Evolutionary conservation across 164 flowering plant genomes (phyloP).

Genomic region (Aristolochia californica): DNA sequence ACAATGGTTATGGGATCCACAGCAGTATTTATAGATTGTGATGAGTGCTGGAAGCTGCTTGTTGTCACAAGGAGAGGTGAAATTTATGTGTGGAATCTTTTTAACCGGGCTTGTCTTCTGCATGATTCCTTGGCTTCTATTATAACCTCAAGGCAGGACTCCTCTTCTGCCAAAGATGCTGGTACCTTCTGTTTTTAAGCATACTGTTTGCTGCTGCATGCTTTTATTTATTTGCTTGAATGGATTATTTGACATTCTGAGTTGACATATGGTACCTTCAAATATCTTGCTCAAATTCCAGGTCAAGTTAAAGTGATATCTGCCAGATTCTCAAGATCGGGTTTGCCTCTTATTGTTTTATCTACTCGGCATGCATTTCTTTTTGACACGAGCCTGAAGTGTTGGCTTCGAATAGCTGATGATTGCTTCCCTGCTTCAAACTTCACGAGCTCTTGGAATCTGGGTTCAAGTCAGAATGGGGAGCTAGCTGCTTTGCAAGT

Average conservation of each 20-base stretch:
- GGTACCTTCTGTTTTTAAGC: constrained; percentile 23
- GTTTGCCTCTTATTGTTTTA: constrained; percentile 81
- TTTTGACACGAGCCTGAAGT: constrained; percentile 76
- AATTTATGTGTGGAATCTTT: constrained; percentile 82
- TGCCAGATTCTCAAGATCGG: constrained; percentile 85
- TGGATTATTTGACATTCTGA: too few species aligned
- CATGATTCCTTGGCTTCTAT: constrained; percentile 73
- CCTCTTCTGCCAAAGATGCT: constrained; percentile 45
- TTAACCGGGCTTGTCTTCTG: constrained; percentile 64
- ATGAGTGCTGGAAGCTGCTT: constrained; percentile 85
- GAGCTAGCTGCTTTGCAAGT: constrained; percentile 92
- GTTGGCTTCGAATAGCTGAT: constrained; percentile 97
- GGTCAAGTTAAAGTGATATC: constrained; percentile 87
- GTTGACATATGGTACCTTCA: too few species aligned
- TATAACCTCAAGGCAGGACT: constrained; percentile 33
- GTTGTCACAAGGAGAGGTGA: constrained; percentile 85
- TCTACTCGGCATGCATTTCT: constrained; percentile 95
- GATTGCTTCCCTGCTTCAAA: constrained; percentile 92
- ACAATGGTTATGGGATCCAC: constrained; percentile 96
- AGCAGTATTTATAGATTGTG: constrained; percentile 88
- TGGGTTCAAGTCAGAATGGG: constrained; percentile 69
- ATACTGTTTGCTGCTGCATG: background rate
- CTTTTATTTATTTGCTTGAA: too few species aligned
- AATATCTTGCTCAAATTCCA: constrained; percentile 19
- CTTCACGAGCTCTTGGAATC: constrained; percentile 85